Percentiles rank a stretch among this genome's conserved stretches.
Conservation (phyloP, 202 grass and related monocot species). For the Setaria italica region DNA sequence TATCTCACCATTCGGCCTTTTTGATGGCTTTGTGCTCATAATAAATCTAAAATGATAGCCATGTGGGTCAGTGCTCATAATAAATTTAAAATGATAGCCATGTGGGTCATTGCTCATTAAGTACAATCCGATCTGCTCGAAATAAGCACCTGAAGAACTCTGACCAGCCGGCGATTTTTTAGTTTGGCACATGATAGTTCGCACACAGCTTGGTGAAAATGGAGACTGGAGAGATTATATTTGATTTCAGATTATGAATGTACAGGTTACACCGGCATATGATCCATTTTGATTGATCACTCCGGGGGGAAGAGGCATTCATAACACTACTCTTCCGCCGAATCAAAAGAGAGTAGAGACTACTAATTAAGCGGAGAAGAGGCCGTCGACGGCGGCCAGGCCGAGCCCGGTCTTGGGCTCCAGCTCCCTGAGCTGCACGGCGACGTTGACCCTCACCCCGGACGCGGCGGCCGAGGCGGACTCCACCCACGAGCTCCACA, state of each 20-base stretch:
- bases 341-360: background rate
- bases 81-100: no score
- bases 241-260: background rate
- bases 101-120: no score
- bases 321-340: background rate
- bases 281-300: background rate
- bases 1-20: no score
- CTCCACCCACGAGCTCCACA: constrained; percentile 61
- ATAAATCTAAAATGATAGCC: no score
- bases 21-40: no score
- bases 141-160: no score
- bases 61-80: no score
- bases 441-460: constrained; percentile 45
- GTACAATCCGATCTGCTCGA: no score
- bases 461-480: constrained; percentile 40
- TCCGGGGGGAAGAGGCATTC: background rate
- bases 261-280: background rate
- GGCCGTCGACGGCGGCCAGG: constrained; percentile 58
- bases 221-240: background rate
- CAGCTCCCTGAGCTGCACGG: constrained; percentile 32
- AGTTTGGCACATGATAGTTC: background rate
- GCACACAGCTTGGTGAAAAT: background rate
- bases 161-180: no score
- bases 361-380: constrained; percentile 75
- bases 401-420: constrained; percentile 55